phyloP scores from a whole-genome alignment of 2,329 filamentous ascomycete genomes.

The Allantophomopsis lycopodina region DNA sequence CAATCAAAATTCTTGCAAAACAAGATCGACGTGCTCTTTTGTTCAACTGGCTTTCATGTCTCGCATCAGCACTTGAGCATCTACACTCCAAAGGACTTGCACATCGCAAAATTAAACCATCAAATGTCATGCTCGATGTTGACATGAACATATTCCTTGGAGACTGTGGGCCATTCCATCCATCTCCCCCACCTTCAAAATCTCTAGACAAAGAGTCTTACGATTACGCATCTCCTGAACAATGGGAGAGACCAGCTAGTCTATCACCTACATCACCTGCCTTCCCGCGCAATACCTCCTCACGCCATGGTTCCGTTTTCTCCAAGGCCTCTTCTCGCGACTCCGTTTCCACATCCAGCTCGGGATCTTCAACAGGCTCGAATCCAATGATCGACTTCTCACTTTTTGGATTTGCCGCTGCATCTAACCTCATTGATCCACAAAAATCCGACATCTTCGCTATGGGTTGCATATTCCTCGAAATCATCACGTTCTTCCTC shows the following conservation, averaged over 20 bases:
- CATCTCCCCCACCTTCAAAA: conserved; percentile 26
- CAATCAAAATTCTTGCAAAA: conserved; percentile 49
- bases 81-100: conserved; percentile 50
- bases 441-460: conserved; percentile 60
- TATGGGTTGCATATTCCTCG: conserved; percentile 58
- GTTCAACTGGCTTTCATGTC: conserved; percentile 64
- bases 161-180: conserved; percentile 37
- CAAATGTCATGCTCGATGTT: conserved; percentile 52
- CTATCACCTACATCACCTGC: conserved; percentile 16
- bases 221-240: conserved; percentile 60
- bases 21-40: conserved; percentile 42
- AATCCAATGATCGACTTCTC: neutral
- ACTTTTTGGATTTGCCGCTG: neutral
- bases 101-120: conserved; percentile 58
- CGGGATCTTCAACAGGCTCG: neutral
- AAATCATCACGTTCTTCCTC: conserved; percentile 55
- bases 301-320: neutral
- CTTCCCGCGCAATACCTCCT: conserved; percentile 11
- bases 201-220: conserved; percentile 55
- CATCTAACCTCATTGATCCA: conserved; percentile 30
- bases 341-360: neutral
- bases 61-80: conserved; percentile 52
- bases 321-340: neutral
- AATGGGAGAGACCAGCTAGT: conserved; percentile 21
- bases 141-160: conserved; percentile 54